Evolutionary conservation across 164 flowering plant species (phyloP), one percentile per base, ranked within the genome.

Genomic region (Liquidambar formosana): DNA sequence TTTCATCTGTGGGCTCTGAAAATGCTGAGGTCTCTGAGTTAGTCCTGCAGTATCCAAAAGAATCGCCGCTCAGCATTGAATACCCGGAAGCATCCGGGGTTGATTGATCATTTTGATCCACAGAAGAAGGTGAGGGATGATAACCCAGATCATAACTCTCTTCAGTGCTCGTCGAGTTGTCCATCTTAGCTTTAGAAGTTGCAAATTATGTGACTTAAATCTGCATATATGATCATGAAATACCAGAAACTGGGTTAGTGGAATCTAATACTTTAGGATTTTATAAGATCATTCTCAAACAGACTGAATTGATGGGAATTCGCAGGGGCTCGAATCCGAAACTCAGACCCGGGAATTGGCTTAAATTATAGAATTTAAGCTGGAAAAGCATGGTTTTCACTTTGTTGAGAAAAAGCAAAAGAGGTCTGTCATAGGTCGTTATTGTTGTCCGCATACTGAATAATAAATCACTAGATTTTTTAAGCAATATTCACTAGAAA

Each of bases 1-100:
- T 79, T 47, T 88, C 92, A 58, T 85, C 89, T n/a, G 77, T 73
- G 12, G 74, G 76, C 11, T 88, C 90, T 0, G 96, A 91, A 58
- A 83, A 81, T 3, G 83, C 78, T 21, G 97, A 94, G 51, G 80
- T 77, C 68, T 83, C 90, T 1, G 99, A 95, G 60, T 76, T 81
- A 10, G 97, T 87, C 61, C 99, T 73, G 76, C 83, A 73, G 71
- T 83, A 88, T 3, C 59, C 73, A 23, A 82, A 87, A 0, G 95
- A 85, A 66, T 84, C 87, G 9, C 71, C 71, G 44, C 94, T 86
- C 57, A 73, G 85, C 1, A 82, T 73, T 2, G 91, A 86, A 57
- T 63, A 71, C n/a, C 68, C 83, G 0, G 86, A 75, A 1, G 85
- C 78, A 53, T 77, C 88, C 0, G 82, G 59, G 0, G 74, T 57